A percentile compares a stretch with the other conserved stretches of the same genome.
Evolutionary conservation across 805 yeast genomes (phyloP).

Genomic region (Yarrowia sp.): DNA sequence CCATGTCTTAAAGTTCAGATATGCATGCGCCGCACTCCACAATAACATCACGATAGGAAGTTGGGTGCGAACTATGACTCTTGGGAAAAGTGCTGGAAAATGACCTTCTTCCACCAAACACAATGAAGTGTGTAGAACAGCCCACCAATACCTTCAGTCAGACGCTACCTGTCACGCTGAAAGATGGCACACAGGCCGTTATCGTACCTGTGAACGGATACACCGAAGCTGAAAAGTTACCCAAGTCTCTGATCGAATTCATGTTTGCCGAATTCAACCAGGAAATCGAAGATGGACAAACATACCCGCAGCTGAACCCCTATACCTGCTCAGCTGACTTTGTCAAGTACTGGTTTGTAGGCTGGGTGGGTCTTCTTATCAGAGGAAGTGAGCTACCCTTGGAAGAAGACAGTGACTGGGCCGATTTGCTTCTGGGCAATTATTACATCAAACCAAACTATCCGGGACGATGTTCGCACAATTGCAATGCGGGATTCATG

Average conservation of each 20-base stretch:
- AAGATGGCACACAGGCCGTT: slow-evolving; percentile 13
- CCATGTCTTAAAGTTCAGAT: too few species aligned
- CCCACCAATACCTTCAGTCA: not conserved
- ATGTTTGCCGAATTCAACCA: slow-evolving; percentile 89
- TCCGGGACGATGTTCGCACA: slow-evolving; percentile 91
- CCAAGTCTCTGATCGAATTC: slow-evolving; percentile 78
- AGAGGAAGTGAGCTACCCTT: not conserved
- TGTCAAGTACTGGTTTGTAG: slow-evolving; percentile 86
- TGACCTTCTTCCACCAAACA: not conserved
- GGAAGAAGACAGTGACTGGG: slow-evolving; percentile 77
- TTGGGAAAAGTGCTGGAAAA: not conserved
- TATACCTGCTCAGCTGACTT: slow-evolving; percentile 72
- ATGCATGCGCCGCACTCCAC: slow-evolving; percentile 8
- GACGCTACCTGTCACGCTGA: not conserved
- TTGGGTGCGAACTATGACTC: slow-evolving; percentile 12
- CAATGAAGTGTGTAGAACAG: not conserved
- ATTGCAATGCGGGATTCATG: slow-evolving; percentile 84
- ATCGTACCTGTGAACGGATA: slow-evolving; percentile 16
- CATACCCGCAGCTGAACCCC: slow-evolving; percentile 84
- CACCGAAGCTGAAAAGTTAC: slow-evolving; percentile 55
- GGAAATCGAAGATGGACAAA: slow-evolving; percentile 89
- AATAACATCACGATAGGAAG: slow-evolving; percentile 16
- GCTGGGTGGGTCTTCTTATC: slow-evolving; percentile 73
- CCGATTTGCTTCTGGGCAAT: slow-evolving; percentile 86
- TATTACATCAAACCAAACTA: slow-evolving; percentile 85